Base-by-base conservation (phyloP, 257 asterid species). In the Scutellaria galericulata region DNA sequence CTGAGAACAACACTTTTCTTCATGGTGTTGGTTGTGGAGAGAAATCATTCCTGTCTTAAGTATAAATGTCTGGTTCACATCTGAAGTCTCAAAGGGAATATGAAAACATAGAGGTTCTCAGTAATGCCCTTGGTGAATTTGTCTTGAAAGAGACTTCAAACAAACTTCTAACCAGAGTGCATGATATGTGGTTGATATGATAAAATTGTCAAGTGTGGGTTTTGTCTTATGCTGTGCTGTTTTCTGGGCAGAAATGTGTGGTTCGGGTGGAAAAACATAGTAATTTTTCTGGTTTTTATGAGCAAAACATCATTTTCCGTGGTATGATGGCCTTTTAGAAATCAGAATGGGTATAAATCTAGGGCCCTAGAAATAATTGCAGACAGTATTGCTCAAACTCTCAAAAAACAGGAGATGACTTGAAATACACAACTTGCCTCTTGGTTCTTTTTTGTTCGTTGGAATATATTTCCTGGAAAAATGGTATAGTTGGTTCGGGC, bases 251-350 rank as follows among this genome's bases (percentile, higher is more conserved):
- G 44, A 69, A 40, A 54, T 51, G 14, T 22, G 31, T 54, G 41
- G 13, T 40, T 54, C 31, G 0, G 53, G 53, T 10, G 2, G 4
- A 47, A 47, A n/a, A 47, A 3, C n/a, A 11, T 47, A 1, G 15
- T 50, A 37, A 37, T 13, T 66, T 39, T 13, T 7, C 39, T 39
- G 27, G 27, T 14, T 48, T 53, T 6, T 40, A 9, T 44, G 48
- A 31, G 72, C 62, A 51, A 11, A 51, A 41, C 10, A 52, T 12
- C 54, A 40, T 68, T 54, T 5, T 52, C 51, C 57, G 45, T 56
- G 18, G 20, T 70, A 10, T 18, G 64, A 37, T 41, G 39, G 22
- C 51, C 72, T 35, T 15, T 44, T 42, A n/a, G 15, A 48, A 8
- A 12, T 46, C n/a, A 15, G 27, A 6, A 4, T 18, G 47, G 8